phyloP scores from a whole-genome alignment of 371 early-diverging fungal genomes.

The Mortierella sp. region DNA sequence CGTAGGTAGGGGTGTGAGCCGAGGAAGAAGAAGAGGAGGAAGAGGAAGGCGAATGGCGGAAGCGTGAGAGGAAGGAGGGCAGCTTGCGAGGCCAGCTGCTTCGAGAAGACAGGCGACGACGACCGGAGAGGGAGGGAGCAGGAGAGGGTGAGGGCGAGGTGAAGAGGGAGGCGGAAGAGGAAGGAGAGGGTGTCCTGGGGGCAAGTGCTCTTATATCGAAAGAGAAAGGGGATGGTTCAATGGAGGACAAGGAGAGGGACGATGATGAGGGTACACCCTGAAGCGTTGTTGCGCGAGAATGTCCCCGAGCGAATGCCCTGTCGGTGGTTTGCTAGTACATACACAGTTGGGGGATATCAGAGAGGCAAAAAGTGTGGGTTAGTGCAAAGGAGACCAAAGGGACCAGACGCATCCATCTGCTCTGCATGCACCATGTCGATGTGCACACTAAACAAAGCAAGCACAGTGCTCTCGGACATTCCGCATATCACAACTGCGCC shows the following conservation, averaged over 20 bases:
- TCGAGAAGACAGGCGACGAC: too few species aligned
- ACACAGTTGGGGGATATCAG: background rate
- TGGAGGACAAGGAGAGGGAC: background rate
- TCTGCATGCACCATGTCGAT: too few species aligned
- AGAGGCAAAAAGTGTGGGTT: background rate
- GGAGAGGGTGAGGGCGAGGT: constrained; percentile 7
- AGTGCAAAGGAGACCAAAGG: too few species aligned
- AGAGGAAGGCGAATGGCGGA: background rate
- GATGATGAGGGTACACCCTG: background rate
- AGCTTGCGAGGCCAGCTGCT: too few species aligned
- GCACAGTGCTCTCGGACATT: too few species aligned
- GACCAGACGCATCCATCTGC: too few species aligned
- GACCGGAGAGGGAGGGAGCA: background rate
- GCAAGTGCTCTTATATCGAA: constrained; percentile 1
- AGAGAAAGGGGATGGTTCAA: too few species aligned
- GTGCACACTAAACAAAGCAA: too few species aligned
- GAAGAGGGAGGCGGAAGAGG: constrained; percentile 1
- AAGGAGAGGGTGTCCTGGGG: background rate
- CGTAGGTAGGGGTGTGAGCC: background rate
- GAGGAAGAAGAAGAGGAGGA: background rate
- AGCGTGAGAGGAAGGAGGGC: too few species aligned
- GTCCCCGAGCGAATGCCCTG: background rate
- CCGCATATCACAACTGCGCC: background rate
- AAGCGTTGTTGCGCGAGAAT: background rate
- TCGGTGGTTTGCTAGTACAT: background rate